Evolutionary conservation across 345 rosid genomes (phyloP).

Genomic region (rapeseed (Brassica napus)): Da-Ae NC_063444.1:29409001-29409500

Average conservation of each 20-base stretch:
- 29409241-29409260: too few species aligned
- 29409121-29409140: background rate
- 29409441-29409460: too few species aligned
- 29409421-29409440: background rate
- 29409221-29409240: background rate
- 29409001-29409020: too few species aligned
- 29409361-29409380: too few species aligned
- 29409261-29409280: background rate
- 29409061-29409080: background rate
- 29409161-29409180: too few species aligned
- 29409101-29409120: background rate
- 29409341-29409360: too few species aligned
- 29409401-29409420: background rate
- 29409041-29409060: too few species aligned
- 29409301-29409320: background rate
- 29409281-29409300: background rate
- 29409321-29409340: background rate
- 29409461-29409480: too few species aligned
- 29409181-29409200: too few species aligned
- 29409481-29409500: too few species aligned
- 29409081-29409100: background rate
- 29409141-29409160: background rate
- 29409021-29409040: too few species aligned
- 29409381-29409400: background rate
- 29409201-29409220: background rate